Conservation (phyloP, 805 yeast species). For the Yarrowia sp. region DNA sequence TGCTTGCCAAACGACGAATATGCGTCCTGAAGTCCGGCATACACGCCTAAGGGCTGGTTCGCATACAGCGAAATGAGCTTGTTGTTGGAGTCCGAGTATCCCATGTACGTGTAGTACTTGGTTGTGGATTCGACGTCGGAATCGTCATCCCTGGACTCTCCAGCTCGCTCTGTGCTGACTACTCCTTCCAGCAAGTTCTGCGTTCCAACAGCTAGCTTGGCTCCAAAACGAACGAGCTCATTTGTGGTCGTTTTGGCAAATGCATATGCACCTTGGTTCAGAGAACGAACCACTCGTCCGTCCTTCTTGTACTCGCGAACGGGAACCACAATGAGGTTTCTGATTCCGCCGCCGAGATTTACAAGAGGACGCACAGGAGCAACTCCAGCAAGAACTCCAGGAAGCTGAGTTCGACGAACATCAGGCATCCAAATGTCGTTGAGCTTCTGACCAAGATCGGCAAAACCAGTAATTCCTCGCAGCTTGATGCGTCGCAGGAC, state of each 20-base stretch:
- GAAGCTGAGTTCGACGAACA: slow-evolving; percentile 73
- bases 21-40: slow-evolving; percentile 74
- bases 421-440: slow-evolving; percentile 86
- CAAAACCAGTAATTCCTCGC: slow-evolving; percentile 76
- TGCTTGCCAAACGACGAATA: slow-evolving; percentile 69
- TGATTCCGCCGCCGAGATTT: slow-evolving; percentile 74
- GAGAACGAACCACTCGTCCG: slow-evolving; percentile 62
- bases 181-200: slow-evolving; percentile 76
- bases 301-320: slow-evolving; percentile 70
- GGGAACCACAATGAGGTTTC: slow-evolving; percentile 70
- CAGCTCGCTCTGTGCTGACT: slow-evolving; percentile 78
- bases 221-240: slow-evolving; percentile 78
- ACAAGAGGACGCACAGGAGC: slow-evolving; percentile 77
- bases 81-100: slow-evolving; percentile 29
- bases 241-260: slow-evolving; percentile 78
- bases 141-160: slow-evolving; percentile 38
- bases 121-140: neutral
- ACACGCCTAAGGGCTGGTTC: slow-evolving; percentile 70
- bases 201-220: slow-evolving; percentile 82
- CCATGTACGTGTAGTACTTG: slow-evolving; percentile 30
- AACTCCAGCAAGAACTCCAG: slow-evolving; percentile 78
- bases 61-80: slow-evolving; percentile 49
- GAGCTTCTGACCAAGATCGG: slow-evolving; percentile 53
- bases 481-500: slow-evolving; percentile 58
- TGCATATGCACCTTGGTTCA: slow-evolving; percentile 70